Percentiles rank a stretch among this genome's conserved stretches.
Evolutionary conservation across 352 stramenopile genomes (phyloP).

Genomic region (Phytopythium boreale): DNA sequence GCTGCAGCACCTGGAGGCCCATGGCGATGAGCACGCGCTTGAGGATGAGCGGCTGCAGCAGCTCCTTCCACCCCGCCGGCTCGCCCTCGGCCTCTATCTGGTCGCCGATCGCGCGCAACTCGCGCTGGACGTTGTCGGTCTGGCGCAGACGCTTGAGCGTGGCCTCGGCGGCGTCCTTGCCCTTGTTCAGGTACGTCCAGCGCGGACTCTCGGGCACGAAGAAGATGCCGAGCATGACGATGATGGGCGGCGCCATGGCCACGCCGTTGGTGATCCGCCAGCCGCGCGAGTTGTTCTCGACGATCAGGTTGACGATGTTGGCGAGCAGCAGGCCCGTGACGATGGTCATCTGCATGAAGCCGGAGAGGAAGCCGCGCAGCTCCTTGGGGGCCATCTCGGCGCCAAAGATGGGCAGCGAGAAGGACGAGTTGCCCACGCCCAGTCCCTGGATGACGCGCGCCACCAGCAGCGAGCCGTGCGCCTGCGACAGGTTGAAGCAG

Average conservation of each 20-base stretch:
- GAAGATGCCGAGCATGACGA: slow-evolving; percentile 36
- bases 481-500: slow-evolving; percentile 11
- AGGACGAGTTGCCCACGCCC: slow-evolving; percentile 29
- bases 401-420: too few species aligned
- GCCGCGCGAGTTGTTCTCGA: slow-evolving; percentile 14
- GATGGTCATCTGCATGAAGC: too few species aligned
- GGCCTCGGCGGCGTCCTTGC: slow-evolving; percentile 17
- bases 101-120: slow-evolving; percentile 30
- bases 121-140: slow-evolving; percentile 15
- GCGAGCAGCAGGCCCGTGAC: too few species aligned
- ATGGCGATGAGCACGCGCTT: slow-evolving; percentile 24
- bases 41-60: slow-evolving; percentile 17
- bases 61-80: slow-evolving; percentile 11
- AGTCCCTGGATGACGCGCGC: slow-evolving; percentile 25
- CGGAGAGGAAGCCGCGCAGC: too few species aligned
- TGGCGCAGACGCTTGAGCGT: slow-evolving; percentile 18
- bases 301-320: slow-evolving; percentile 23
- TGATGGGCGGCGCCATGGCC: slow-evolving; percentile 19
- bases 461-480: slow-evolving; percentile 14
- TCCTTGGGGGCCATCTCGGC: too few species aligned
- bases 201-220: slow-evolving; percentile 35
- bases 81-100: slow-evolving; percentile 23
- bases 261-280: slow-evolving; percentile 30
- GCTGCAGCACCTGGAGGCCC: slow-evolving; percentile 26
- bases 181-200: slow-evolving; percentile 24